Conservation (phyloP, 2,329 filamentous ascomycete genomes). For the Aspergillus chevalieri region DNA sequence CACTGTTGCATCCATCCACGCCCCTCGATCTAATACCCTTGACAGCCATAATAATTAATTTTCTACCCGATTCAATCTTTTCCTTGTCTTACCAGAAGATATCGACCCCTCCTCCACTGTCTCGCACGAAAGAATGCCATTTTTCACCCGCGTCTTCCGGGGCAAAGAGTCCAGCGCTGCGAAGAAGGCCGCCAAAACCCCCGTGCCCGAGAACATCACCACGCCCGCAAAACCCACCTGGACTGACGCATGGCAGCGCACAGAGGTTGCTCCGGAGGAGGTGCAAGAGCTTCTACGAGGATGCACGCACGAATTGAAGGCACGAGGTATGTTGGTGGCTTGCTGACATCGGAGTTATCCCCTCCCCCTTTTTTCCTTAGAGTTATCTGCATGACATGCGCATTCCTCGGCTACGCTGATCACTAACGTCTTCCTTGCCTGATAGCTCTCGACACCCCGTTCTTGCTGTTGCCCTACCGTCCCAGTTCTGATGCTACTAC, state of each 20-base stretch:
- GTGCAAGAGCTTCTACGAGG: constrained; percentile 78
- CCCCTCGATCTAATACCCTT: neutral
- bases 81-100: neutral
- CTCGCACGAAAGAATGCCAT: constrained; percentile 42
- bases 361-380: constrained; percentile 12
- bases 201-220: constrained; percentile 43
- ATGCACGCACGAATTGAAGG: constrained; percentile 88
- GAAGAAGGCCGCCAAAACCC: constrained; percentile 54
- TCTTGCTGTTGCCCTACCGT: constrained; percentile 88
- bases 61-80: neutral
- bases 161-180: constrained; percentile 62
- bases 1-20: constrained; percentile 3
- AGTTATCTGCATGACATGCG: constrained; percentile 13
- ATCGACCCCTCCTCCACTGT: constrained; percentile 3
- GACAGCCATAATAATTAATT: neutral
- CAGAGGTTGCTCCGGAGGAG: constrained; percentile 78
- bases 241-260: constrained; percentile 82
- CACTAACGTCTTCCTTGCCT: constrained; percentile 14
- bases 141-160: constrained; percentile 62
- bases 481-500: constrained; percentile 88
- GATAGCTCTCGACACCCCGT: constrained; percentile 78
- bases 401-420: constrained; percentile 28
- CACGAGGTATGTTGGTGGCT: constrained; percentile 63
- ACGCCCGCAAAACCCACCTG: constrained; percentile 67
- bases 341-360: neutral